These are phyloP conservation scores for Zasmidium angulare DNA, from an alignment of 2,329 filamentous ascomycete genomes.

Conservation along the genomic window DNA sequence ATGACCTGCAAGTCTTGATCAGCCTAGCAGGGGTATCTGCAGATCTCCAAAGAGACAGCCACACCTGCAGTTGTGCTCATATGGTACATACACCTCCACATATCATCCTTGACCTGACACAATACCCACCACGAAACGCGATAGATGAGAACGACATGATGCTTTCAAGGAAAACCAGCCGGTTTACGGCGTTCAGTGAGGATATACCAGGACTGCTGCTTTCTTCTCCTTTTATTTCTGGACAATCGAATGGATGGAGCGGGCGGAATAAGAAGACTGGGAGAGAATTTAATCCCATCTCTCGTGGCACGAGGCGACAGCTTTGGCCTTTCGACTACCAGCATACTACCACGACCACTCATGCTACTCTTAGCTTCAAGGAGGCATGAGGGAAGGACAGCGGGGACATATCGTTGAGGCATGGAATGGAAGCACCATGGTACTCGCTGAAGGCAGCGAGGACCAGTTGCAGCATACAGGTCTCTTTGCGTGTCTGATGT, in stretches of 20 bases:
- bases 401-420: background rate
- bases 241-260: conserved; percentile 4
- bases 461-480: no score
- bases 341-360: no score
- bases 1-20: background rate
- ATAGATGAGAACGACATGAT: background rate
- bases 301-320: no score
- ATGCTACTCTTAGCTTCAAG: no score
- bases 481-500: background rate
- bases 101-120: background rate
- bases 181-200: conserved; percentile 1
- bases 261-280: no score
- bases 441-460: no score
- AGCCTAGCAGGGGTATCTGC: background rate
- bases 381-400: background rate
- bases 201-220: conserved; percentile 15
- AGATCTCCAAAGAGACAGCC: background rate
- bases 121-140: background rate
- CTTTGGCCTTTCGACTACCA: no score
- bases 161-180: background rate
- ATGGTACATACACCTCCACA: background rate
- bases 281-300: no score
- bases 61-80: background rate
- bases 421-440: no score
- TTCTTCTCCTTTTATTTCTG: background rate